Conservation (phyloP, 2,329 filamentous ascomycete species). For the Blumeria graminis region DNA sequence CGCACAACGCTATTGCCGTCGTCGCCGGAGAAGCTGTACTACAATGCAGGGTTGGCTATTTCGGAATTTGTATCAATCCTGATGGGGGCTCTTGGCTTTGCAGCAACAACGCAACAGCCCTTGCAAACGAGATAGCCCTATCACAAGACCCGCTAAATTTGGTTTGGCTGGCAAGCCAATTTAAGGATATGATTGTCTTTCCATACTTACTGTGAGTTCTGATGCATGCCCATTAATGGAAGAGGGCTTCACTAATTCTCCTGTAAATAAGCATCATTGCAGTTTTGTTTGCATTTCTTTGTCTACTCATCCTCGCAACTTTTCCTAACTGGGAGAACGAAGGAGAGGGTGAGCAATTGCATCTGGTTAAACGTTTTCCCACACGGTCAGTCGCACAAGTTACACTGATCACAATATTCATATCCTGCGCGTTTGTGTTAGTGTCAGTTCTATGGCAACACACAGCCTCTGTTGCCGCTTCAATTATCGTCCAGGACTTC, state of each 20-base stretch:
- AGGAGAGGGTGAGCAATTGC: slow-evolving; percentile 54
- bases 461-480: slow-evolving; percentile 85
- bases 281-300: slow-evolving; percentile 90
- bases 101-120: slow-evolving; percentile 85
- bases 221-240: background rate
- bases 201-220: slow-evolving; percentile 68
- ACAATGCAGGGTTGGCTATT: slow-evolving; percentile 87
- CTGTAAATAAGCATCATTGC: slow-evolving; percentile 56
- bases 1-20: slow-evolving; percentile 64
- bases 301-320: slow-evolving; percentile 79
- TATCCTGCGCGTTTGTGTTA: slow-evolving; percentile 45
- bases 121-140: slow-evolving; percentile 69
- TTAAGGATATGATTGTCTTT: slow-evolving; percentile 97
- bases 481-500: slow-evolving; percentile 77
- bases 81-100: slow-evolving; percentile 83
- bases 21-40: slow-evolving; percentile 68
- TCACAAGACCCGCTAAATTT: slow-evolving; percentile 92
- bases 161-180: slow-evolving; percentile 89
- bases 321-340: slow-evolving; percentile 97
- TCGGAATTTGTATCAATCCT: slow-evolving; percentile 87
- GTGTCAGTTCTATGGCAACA: slow-evolving; percentile 74
- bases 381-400: slow-evolving; percentile 80
- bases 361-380: slow-evolving; percentile 84
- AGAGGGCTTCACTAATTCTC: background rate
- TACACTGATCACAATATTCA: slow-evolving; percentile 77